Base-by-base conservation (phyloP, 257 asterid genomes). In the Oldenlandia corymbosa region DNA sequence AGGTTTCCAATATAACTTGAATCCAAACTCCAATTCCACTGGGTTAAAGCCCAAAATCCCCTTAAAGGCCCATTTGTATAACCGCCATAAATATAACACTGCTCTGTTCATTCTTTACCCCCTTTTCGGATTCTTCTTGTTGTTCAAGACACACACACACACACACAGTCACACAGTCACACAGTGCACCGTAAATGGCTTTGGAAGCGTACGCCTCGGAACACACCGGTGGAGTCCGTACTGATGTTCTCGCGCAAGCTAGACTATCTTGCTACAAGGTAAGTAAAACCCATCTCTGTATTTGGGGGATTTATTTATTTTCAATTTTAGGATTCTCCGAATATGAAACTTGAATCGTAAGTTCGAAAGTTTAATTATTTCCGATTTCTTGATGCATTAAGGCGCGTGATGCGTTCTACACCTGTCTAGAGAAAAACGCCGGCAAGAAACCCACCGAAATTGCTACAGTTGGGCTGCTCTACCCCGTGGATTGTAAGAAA, bases 361-460 rank as follows among this genome's bases (percentile, higher is more conserved):
- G 5, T 58, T 51, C 64, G 28, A 43, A 56, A 32, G 20, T 50
- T 58, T 65, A 27, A 71, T 50, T 4, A 30, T 14, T 11, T 13
- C 16, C 50, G 65, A 75, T 52, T 53, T 39, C 56, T 42, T 14
- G 23, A 51, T 61, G 43, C 49, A 58, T 69, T 34, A 56, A 92
- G 99, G 99, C 99, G 11, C 94, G 97, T n/a, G 97, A 92, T 68
- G 85, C 95, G 34, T 92, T 92, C 74, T 92, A 92, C 62, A 69
- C 88, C n/a, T 92, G 96, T 65, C 43, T 92, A 56, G 97, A 78
- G 88, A 84, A 72, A 66, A 82, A 89, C 73, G 72, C 88, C 13
- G 63, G 59, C 83, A 89, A 87, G 85, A 89, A 87, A 56, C 87
- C 91, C 39, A 82, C 97, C 24, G 97, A 92, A 80, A 78, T 65